These are phyloP conservation scores for Rhodotorula sp. DNA, from an alignment of 1,284 basidiomycete genomes.

Conservation along the genomic window DNA sequence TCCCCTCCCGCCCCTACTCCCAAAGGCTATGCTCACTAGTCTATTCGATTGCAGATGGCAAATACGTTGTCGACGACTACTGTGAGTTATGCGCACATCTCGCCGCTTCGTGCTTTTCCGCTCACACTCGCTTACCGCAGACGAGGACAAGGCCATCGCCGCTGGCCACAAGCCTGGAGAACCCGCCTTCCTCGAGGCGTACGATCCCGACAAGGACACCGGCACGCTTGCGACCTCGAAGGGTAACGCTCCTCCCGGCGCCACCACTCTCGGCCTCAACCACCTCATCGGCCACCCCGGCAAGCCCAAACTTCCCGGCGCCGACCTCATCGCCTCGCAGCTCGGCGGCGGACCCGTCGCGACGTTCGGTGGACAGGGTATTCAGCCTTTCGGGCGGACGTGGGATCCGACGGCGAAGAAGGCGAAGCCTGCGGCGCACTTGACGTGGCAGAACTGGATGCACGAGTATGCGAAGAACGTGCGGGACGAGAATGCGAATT, in stretches of 20 bases:
- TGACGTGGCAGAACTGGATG: conserved; percentile 88
- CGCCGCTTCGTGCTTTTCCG: conserved; percentile 63
- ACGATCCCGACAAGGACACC: conserved; percentile 50
- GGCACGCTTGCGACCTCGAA: conserved; percentile 47
- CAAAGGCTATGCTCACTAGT: too few species aligned
- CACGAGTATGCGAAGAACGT: conserved; percentile 66
- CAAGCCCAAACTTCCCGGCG: conserved; percentile 29
- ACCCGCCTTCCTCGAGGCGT: conserved; percentile 41
- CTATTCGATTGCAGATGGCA: conserved; percentile 62
- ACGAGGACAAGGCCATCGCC: conserved; percentile 43
- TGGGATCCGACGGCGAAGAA: conserved; percentile 64
- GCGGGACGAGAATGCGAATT: conserved; percentile 62
- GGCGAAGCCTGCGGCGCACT: conserved; percentile 44
- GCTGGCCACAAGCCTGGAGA: conserved; percentile 40
- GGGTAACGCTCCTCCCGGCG: conserved; percentile 50
- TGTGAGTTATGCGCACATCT: conserved; percentile 70
- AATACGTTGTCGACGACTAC: conserved; percentile 92
- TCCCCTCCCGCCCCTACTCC: background rate
- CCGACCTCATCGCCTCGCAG: conserved; percentile 47
- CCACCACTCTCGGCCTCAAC: conserved; percentile 31
- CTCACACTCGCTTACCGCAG: conserved; percentile 42
- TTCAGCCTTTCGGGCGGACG: conserved; percentile 79
- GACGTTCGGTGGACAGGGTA: conserved; percentile 70
- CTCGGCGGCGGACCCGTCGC: conserved; percentile 49
- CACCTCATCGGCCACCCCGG: conserved; percentile 28